Base-by-base conservation (phyloP, 768 basidiomycete species). In the Boletellus ananas region DNA sequence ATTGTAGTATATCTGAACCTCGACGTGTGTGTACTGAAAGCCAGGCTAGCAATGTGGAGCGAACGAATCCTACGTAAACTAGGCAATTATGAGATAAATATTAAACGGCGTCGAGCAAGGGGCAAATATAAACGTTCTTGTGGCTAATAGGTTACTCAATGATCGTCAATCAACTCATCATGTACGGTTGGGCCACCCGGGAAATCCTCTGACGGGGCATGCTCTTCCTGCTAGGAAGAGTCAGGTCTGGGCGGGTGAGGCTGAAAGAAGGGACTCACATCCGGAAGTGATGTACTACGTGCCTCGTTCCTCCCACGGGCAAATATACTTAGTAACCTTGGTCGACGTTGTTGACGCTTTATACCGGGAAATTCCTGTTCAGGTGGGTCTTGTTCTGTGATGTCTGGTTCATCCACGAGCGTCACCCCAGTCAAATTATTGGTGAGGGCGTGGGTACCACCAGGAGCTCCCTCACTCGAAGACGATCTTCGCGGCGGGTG, bases 381-480 rank as follows among this genome's bases (percentile, higher is more conserved):
- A 33, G 34, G 36, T 45, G 44, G 50, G 40, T 51, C 58, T 21
- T 46, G 20, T 33, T 63, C 62, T n/a, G 69, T 52, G 16, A 59
- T 31, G 51, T 77, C 77, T 1, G 77, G 74, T 57, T 79, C 79
- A 40, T 70, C 64, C 17, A 69, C 70, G 17, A 77, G 49, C 17
- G 69, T 61, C 47, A 65, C 55, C 14, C 68, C 63, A 6, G 66
- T 67, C 34, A 71, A 50, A 18, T 33, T 51, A 36, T 36, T 54
- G 10, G 21, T 44, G 5, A 21, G 35, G 33, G n/a, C n/a, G 3
- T 41, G 47, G 20, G 35, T 21, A 11, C 20, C 31, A 3, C 23
- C n/a, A 34, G 54, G 45, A 39, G 20, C 18, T 34, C 42, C 38
- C 6, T 54, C 51, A 31, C 54, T 60, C 11, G 68, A 63, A n/a